phyloP scores from a whole-genome alignment of 140 eudicot species.

The Stevia rebaudiana region DNA sequence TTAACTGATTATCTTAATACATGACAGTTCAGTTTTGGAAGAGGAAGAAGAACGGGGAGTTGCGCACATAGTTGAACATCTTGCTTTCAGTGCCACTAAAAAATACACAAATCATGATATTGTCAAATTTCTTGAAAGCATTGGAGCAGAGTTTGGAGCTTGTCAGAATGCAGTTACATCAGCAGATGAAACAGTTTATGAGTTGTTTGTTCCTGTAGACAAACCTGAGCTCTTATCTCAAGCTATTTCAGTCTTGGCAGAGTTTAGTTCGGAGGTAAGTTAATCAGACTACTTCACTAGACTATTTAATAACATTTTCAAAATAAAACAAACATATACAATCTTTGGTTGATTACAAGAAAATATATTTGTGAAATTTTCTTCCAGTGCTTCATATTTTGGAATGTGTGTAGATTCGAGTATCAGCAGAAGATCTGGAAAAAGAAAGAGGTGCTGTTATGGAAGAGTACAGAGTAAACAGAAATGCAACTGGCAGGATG shows the following conservation, averaged over 20 bases:
- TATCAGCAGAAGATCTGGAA: constrained; percentile 71
- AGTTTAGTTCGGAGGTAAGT: constrained; percentile 81
- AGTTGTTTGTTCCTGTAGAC: constrained; percentile 92
- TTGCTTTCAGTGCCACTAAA: constrained; percentile 91
- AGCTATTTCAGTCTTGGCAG: constrained; percentile 85
- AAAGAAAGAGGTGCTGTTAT: constrained; percentile 96
- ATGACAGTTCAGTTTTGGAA: constrained; percentile 91
- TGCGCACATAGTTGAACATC: constrained; percentile 95
- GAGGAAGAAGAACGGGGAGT: constrained; percentile 94
- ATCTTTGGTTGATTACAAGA: neutral
- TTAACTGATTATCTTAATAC: constrained; percentile 20
- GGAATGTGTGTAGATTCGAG: constrained; percentile 51
- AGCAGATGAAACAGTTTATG: constrained; percentile 86
- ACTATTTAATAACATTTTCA: too few relatives aligned
- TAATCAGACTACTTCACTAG: neutral
- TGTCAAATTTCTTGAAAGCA: constrained; percentile 86
- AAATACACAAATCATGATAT: constrained; percentile 93
- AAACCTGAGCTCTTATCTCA: constrained; percentile 84
- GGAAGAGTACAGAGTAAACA: constrained; percentile 82
- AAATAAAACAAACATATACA: neutral
- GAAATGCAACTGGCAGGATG: constrained; percentile 91
- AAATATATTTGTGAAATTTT: constrained; percentile 1
- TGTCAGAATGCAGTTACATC: constrained; percentile 91
- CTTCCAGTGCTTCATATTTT: constrained; percentile 9
- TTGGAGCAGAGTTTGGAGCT: constrained; percentile 98